A percentile compares a stretch with the other conserved stretches of the same genome.
phyloP scores from a whole-genome alignment of 176 grass and related monocot species.

The maize (Zea mays) region Zm-B73-REFERENCE-NAM-5.0 NC_050100.1:80910001-80910500 shows the following conservation, averaged over 20 bases:
- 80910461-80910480: slow-evolving; percentile 96
- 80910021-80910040: slow-evolving; percentile 99
- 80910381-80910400: slow-evolving; percentile 98
- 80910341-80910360: slow-evolving; percentile 89
- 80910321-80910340: slow-evolving; percentile 98
- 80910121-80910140: slow-evolving; percentile 99
- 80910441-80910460: slow-evolving; percentile 99
- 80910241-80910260: slow-evolving; percentile 94
- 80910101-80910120: slow-evolving; percentile 96
- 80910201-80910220: slow-evolving; percentile 97
- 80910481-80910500: slow-evolving; percentile 93
- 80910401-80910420: slow-evolving; percentile 94
- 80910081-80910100: slow-evolving; percentile 93
- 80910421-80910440: slow-evolving; percentile 97
- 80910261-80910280: slow-evolving; percentile 98
- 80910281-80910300: slow-evolving; percentile 92
- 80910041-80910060: slow-evolving; percentile 95
- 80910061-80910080: slow-evolving; percentile 93
- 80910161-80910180: slow-evolving; percentile 96
- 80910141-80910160: slow-evolving; percentile 99
- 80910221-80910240: slow-evolving; percentile 99
- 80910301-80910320: slow-evolving; percentile 98
- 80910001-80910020: slow-evolving; percentile 94
- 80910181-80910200: slow-evolving; percentile 83
- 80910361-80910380: slow-evolving; percentile 97